A percentile compares a stretch with the other conserved stretches of the same genome.
Conservation (phyloP, 169 alveolate species). For the Cytauxzoon felis region DNA sequence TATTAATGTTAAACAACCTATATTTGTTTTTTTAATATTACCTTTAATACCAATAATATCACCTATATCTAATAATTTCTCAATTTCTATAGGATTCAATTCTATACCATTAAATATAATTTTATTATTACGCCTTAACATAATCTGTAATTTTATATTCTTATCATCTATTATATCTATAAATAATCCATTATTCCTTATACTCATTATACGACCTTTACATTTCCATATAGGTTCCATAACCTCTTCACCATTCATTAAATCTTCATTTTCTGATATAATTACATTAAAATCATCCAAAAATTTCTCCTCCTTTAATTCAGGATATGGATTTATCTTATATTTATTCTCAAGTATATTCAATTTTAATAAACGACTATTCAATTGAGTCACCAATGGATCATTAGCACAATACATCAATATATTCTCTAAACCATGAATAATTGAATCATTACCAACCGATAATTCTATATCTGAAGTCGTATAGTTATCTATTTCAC, state of each 20-base stretch:
- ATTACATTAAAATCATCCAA: neutral
- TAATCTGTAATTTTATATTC: conserved; percentile 28
- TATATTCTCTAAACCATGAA: conserved; percentile 1
- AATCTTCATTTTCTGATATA: neutral
- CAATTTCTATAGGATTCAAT: neutral
- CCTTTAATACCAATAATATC: conserved; percentile 71
- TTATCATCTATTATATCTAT: conserved; percentile 23
- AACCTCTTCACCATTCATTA: conserved; percentile 31
- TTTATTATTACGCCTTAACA: conserved; percentile 13
- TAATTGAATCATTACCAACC: no score
- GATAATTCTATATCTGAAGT: no score
- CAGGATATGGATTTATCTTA: conserved; percentile 33
- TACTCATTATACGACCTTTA: conserved; percentile 42
- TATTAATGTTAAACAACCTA: conserved; percentile 95
- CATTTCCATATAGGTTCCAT: neutral
- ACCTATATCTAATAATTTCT: conserved; percentile 59
- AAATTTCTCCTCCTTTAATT: neutral
- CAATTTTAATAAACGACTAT: conserved; percentile 17
- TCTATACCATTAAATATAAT: neutral
- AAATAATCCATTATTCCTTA: conserved; percentile 45
- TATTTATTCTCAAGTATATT: neutral
- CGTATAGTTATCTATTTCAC: no score
- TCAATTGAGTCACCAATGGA: conserved; percentile 20
- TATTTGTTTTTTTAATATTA: conserved; percentile 86
- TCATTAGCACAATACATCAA: conserved; percentile 17